phyloP scores from a whole-genome alignment of 805 yeast genomes.

The Yamadazyma phyllophila region DNA sequence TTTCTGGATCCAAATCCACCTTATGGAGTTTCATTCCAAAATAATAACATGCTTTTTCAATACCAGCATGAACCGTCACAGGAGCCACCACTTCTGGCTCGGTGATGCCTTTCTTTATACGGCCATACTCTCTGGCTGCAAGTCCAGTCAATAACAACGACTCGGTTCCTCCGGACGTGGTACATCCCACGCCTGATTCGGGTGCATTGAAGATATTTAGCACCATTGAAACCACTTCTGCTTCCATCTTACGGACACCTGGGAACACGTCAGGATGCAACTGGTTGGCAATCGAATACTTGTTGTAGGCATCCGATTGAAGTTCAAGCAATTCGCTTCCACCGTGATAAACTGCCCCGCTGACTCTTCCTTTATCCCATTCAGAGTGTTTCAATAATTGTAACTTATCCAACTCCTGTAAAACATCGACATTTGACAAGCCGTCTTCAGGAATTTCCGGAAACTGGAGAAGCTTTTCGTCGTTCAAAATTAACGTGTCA shows the following conservation, averaged over 20 bases:
- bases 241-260: slow-evolving; percentile 93
- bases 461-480: slow-evolving; percentile 44
- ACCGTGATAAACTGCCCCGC: slow-evolving; percentile 97
- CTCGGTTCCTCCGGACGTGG: slow-evolving; percentile 95
- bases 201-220: slow-evolving; percentile 81
- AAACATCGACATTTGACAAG: slow-evolving; percentile 44
- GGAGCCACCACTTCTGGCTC: slow-evolving; percentile 90
- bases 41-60: slow-evolving; percentile 88
- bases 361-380: slow-evolving; percentile 83
- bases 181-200: slow-evolving; percentile 55
- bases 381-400: slow-evolving; percentile 59
- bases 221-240: slow-evolving; percentile 93
- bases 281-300: slow-evolving; percentile 87
- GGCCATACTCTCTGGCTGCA: slow-evolving; percentile 81
- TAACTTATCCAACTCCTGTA: slow-evolving; percentile 49
- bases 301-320: slow-evolving; percentile 74
- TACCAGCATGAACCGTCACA: slow-evolving; percentile 88
- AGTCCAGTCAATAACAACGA: slow-evolving; percentile 82
- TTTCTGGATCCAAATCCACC: slow-evolving; percentile 68
- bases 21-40: slow-evolving; percentile 83
- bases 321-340: slow-evolving; percentile 72
- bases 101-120: slow-evolving; percentile 50
- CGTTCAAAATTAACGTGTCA: slow-evolving; percentile 53
- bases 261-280: slow-evolving; percentile 97
- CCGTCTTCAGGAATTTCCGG: slow-evolving; percentile 60